Evolutionary conservation across 257 asterid genomes (phyloP), one percentile per base, ranked within the genome.

Genomic region (Capsicum baccatum): DNA sequence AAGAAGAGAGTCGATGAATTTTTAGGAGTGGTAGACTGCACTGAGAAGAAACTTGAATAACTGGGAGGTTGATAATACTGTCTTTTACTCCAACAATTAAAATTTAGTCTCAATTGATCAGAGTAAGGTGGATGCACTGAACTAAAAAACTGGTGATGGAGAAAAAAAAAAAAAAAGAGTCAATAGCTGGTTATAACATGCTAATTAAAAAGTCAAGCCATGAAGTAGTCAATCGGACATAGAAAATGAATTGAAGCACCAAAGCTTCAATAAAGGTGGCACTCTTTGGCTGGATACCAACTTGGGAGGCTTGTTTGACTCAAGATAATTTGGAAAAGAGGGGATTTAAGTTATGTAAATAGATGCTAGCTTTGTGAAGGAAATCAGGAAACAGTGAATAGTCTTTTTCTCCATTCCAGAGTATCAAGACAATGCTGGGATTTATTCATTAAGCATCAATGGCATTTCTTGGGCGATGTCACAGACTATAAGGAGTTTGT

Each of bases 331-430:
- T 64, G 44, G 44, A 42, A 64, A 64, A 64, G 11, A 64, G 6
- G 3, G 17, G 17, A 26, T 6, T 26, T 64, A 64, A 33, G 17
- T 12, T 12, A 33, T 26, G 47, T 12, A 33, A 39, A 64, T 35
- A 15, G 44, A 64, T 64, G 71, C 71, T 64, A 64, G 11, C 71
- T 64, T 64, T 64, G 44, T 64, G 71, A 64, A 64, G 71, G 71
- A 64, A 64, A 64, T 64, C 47, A 26, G 71, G 37, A 64, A 12
- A 64, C 44, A 26, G 71, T 64, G 71, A 64, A 26, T 64, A 9
- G 33, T 33, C 33, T 6, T 64, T 64, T 64, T 42, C 71, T 64
- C 71, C 44, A 42, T 26, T 0, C 17, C 71, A 1, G 17, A 26
- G 0, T 26, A 64, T 26, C 71, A 26, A 26, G 71, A 26, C 44